Conservation (phyloP, 306 rosid species). For the Pueraria montana region DNA sequence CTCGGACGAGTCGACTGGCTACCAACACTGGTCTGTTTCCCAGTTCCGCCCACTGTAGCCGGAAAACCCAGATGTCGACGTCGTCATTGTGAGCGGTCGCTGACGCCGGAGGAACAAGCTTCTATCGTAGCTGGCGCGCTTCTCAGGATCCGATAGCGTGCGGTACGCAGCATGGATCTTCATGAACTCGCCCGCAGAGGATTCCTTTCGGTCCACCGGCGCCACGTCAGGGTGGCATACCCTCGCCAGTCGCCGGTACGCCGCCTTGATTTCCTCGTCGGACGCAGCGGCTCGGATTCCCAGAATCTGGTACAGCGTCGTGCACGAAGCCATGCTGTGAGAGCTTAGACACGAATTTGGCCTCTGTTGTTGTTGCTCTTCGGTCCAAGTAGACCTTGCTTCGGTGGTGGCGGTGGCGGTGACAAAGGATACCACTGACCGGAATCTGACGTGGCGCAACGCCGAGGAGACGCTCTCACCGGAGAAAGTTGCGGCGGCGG, state of each 20-base stretch:
- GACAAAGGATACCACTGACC: slow-evolving; percentile 23
- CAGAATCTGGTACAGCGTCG: slow-evolving; percentile 75
- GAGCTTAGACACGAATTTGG: background rate
- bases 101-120: slow-evolving; percentile 42
- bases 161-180: slow-evolving; percentile 78
- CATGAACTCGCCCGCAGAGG: slow-evolving; percentile 71
- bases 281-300: slow-evolving; percentile 70
- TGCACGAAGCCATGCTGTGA: slow-evolving; percentile 45
- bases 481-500: background rate
- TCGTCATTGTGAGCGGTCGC: slow-evolving; percentile 51
- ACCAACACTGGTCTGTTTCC: slow-evolving; percentile 99
- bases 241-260: slow-evolving; percentile 79
- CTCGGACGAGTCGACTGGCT: slow-evolving; percentile 52
- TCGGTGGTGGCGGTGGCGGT: too few relatives aligned
- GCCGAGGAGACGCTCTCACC: background rate
- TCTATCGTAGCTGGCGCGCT: slow-evolving; percentile 81
- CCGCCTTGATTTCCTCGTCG: slow-evolving; percentile 73
- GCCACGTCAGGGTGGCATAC: slow-evolving; percentile 81
- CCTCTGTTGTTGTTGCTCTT: too few relatives aligned
- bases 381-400: too few relatives aligned
- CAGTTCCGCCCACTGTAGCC: slow-evolving; percentile 71
- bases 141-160: slow-evolving; percentile 75
- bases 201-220: slow-evolving; percentile 53
- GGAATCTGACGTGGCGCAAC: background rate
- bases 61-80: slow-evolving; percentile 16